A percentile compares a stretch with the other conserved stretches of the same genome.
phyloP scores from a whole-genome alignment of 495 filamentous ascomycete species.

The Penicillium goetzii region DNA sequence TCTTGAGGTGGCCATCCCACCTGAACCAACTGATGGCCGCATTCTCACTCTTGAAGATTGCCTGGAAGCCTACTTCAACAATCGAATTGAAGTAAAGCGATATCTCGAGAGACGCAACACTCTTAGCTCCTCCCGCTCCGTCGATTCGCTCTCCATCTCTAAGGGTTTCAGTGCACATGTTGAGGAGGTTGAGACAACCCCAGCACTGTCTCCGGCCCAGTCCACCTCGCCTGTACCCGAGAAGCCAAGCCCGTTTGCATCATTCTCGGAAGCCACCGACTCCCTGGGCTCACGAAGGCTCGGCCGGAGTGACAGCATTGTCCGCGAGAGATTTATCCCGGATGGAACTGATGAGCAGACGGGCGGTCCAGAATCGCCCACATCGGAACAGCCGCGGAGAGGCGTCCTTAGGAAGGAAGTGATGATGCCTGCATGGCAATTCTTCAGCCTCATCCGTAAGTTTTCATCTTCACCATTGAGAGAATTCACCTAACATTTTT shows the following conservation, averaged over 20 bases:
- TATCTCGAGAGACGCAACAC: slow-evolving; percentile 70
- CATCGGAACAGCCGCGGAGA: slow-evolving; percentile 37
- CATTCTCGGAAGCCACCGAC: slow-evolving; percentile 32
- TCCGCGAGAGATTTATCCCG: slow-evolving; percentile 61
- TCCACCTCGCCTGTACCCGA: slow-evolving; percentile 41
- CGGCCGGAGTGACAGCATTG: slow-evolving; percentile 62
- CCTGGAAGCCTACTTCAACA: slow-evolving; percentile 93
- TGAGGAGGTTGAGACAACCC: slow-evolving; percentile 59
- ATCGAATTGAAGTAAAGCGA: slow-evolving; percentile 84
- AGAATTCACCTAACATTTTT: slow-evolving; percentile 41
- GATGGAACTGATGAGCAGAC: slow-evolving; percentile 43
- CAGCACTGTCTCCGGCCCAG: slow-evolving; percentile 43
- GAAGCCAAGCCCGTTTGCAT: slow-evolving; percentile 35
- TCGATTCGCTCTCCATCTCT: slow-evolving; percentile 49
- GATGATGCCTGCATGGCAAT: slow-evolving; percentile 97
- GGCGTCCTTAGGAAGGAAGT: slow-evolving; percentile 74
- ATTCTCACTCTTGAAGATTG: slow-evolving; percentile 83
- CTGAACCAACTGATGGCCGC: slow-evolving; percentile 60
- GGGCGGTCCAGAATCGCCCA: slow-evolving; percentile 28
- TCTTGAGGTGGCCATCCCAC: slow-evolving; percentile 86
- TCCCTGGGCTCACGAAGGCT: slow-evolving; percentile 31
- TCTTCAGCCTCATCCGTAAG: slow-evolving; percentile 87
- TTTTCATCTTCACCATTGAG: not conserved
- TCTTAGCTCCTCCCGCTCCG: slow-evolving; percentile 52
- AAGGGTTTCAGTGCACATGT: slow-evolving; percentile 58